Percentiles rank a stretch among this genome's conserved stretches.
Evolutionary conservation across 768 basidiomycete genomes (phyloP).

Genomic region (Nevesoporus exiguus): DNA sequence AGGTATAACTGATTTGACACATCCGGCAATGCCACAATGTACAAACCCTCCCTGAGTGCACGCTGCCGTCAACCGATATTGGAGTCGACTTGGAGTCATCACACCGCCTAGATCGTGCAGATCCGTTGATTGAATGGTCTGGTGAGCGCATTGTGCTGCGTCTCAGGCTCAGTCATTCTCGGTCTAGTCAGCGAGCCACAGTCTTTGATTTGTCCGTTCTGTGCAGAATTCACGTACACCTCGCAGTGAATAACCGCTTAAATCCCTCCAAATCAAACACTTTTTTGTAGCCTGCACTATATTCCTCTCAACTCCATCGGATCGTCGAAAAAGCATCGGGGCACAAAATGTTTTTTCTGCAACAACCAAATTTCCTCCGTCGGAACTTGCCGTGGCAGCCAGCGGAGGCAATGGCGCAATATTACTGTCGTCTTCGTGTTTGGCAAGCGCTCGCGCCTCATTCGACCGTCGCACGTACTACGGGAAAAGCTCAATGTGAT

Average conservation of each 20-base stretch:
- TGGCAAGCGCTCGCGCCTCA: not conserved
- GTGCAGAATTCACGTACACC: not conserved
- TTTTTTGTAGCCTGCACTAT: too few species aligned
- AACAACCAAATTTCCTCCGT: too few species aligned
- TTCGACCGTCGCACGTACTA: not conserved
- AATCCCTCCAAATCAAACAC: too few species aligned
- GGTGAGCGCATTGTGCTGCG: not conserved
- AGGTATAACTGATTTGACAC: slow-evolving; percentile 4
- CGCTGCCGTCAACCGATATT: slow-evolving; percentile 12
- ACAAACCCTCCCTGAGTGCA: not conserved
- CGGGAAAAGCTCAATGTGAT: slow-evolving; percentile 7
- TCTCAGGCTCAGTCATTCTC: not conserved
- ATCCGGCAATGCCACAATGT: slow-evolving; percentile 15
- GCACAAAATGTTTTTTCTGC: too few species aligned
- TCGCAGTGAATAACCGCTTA: not conserved
- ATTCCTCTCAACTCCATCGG: too few species aligned
- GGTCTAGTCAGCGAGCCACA: not conserved
- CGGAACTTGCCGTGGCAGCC: too few species aligned
- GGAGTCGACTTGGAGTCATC: not conserved
- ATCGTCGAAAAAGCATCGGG: too few species aligned
- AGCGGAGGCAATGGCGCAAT: too few species aligned
- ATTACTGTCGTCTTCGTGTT: not conserved
- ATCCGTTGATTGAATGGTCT: slow-evolving; percentile 10
- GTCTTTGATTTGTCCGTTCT: not conserved
- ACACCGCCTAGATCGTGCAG: slow-evolving; percentile 17